Evolutionary conservation across 331 rosid genomes (phyloP), one percentile per base, ranked within the genome.

Genomic region (Saraca asoca): DNA sequence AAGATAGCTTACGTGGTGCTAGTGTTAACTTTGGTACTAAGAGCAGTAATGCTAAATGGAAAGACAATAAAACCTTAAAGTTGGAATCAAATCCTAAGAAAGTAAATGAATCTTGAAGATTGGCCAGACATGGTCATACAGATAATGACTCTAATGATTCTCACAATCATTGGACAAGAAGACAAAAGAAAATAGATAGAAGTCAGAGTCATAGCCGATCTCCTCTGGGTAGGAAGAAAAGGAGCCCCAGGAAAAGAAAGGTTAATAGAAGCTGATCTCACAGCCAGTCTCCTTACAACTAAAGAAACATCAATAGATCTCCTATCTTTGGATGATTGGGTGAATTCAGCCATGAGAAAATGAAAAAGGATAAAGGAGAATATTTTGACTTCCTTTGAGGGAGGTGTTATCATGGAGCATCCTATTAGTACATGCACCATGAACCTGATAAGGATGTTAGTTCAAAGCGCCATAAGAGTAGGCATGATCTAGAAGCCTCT

Each of bases 41-140:
- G 62, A 59, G 62, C 59, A 69, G 45, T 61, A 38, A 56, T 60
- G 63, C 78, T 52, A 81, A 38, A 41, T 81, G 72, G 53, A 82
- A 75, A 67, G 68, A 58, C 53, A 85, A 67, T 51, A 81, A 76
- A 62, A 64, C 77, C 58, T 52, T 66, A 50, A 79, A 81, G 74
- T 11, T 63, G 49, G 82, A 81, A 74, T 45, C 69, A 49, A 78
- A 75, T 78, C 74, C 78, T 34, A 43, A 69, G 17, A 82, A 86
- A 79, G 89, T 88, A 51, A 97, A 94, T 73, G 82, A 90, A 79
- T 94, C 84, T 42, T 96, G 98, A 71, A 94, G 98, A 72, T 69
- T 88, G 75, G 78, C 69, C 12, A 82, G 77, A 75, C 97, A 88
- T 57, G 89, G 84, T 79, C 71, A 78, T 60, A 68, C 85, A 78